A percentile compares a stretch with the other conserved stretches of the same genome.
Conservation (phyloP, 768 basidiomycete genomes). For the Pleurotus cornucopiae region DNA sequence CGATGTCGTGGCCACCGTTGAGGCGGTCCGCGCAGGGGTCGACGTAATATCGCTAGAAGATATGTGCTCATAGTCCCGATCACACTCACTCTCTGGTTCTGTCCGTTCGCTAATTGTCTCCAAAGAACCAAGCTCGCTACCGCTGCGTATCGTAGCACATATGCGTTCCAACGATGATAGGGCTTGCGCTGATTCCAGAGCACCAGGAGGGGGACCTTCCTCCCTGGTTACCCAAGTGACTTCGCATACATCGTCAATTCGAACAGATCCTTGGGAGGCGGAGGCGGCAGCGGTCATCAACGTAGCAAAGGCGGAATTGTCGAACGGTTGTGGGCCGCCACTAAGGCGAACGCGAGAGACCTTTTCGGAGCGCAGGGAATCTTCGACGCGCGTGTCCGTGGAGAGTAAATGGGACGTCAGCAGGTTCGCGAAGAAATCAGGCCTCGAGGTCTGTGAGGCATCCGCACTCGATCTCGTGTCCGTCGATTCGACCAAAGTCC, state of each 20-base stretch:
- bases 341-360: slow-evolving; percentile 5
- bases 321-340: slow-evolving; percentile 4
- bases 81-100: slow-evolving; percentile 2
- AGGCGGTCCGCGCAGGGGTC: background rate
- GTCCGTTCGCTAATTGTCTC: slow-evolving; percentile 8
- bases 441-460: background rate
- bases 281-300: background rate
- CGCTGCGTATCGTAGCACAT: background rate
- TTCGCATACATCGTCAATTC: background rate
- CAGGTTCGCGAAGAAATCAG: background rate
- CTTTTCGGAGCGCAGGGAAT: background rate
- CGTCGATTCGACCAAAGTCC: background rate
- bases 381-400: background rate
- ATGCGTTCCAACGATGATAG: slow-evolving; percentile 2
- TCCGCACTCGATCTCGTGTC: background rate
- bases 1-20: background rate
- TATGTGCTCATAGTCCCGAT: background rate
- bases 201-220: background rate
- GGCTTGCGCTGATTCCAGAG: background rate
- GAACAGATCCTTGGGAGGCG: background rate
- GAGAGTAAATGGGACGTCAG: background rate
- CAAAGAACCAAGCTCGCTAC: slow-evolving; percentile 2
- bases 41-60: background rate
- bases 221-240: background rate
- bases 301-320: slow-evolving; percentile 6